Percentiles rank a stretch among this genome's conserved stretches.
Evolutionary conservation across 306 rosid genomes (phyloP).

Genomic region (Vigna trinervia): DNA sequence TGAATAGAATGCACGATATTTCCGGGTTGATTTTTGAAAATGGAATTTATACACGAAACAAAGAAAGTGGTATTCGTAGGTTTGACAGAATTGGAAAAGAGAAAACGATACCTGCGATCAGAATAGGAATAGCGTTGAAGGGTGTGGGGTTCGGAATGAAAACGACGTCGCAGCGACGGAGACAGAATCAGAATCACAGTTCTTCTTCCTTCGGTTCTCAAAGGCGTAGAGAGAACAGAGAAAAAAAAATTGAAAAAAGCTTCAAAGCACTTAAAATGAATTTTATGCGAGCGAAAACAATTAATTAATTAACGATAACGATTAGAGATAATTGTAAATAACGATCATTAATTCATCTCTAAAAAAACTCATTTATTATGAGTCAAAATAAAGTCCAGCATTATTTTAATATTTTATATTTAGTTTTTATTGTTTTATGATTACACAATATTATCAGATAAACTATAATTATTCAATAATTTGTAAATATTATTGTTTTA

Average conservation of each 20-base stretch:
- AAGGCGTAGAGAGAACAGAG: neutral
- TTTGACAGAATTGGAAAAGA: neutral
- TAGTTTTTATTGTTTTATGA: no score
- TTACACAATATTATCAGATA: no score
- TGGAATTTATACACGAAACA: neutral
- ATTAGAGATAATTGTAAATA: neutral
- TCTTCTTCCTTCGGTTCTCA: conserved; percentile 27
- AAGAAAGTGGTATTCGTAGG: neutral
- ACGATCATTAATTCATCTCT: neutral
- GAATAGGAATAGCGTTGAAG: neutral
- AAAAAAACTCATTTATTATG: neutral
- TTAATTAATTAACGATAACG: neutral
- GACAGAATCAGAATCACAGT: conserved; percentile 33
- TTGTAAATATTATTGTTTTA: no score
- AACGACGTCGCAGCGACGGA: conserved; percentile 37
- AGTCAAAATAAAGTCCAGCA: neutral
- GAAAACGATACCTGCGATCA: conserved; percentile 28
- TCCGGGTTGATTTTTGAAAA: conserved; percentile 24
- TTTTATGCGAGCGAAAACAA: neutral
- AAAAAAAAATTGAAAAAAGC: neutral
- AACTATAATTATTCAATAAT: neutral
- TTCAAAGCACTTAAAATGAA: neutral
- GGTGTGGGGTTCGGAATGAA: conserved; percentile 49
- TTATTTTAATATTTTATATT: no score
- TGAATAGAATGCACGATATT: conserved; percentile 18